Evolutionary conservation across 108 stramenopile genomes (phyloP).

Genomic region (Nitzschia sp.): DNA sequence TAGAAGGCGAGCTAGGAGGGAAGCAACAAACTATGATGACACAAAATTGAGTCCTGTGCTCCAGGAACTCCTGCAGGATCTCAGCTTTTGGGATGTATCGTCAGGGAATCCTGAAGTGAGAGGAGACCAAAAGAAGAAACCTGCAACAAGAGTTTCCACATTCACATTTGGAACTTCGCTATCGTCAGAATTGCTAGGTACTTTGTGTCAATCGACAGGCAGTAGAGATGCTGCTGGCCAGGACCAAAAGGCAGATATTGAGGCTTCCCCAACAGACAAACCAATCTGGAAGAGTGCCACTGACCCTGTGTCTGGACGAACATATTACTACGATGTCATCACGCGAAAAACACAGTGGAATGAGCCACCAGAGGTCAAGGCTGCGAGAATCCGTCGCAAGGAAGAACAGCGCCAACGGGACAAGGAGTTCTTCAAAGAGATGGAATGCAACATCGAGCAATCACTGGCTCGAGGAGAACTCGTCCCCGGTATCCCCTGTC

Average conservation of each 20-base stretch:
- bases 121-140: no score
- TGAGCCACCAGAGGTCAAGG: conserved; percentile 34
- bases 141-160: no score
- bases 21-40: background rate
- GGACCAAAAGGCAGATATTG: background rate
- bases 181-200: no score
- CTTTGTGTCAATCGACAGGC: no score
- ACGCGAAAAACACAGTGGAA: conserved; percentile 65
- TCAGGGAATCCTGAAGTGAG: no score
- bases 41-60: background rate
- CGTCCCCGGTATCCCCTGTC: conserved; percentile 33
- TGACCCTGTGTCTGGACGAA: conserved; percentile 55
- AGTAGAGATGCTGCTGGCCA: no score
- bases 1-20: no score
- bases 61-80: background rate
- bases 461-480: conserved; percentile 39
- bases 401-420: conserved; percentile 26
- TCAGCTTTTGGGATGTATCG: conserved; percentile 15
- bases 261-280: background rate
- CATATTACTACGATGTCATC: conserved; percentile 66
- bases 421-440: conserved; percentile 42
- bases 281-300: conserved; percentile 61
- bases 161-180: no score
- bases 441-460: conserved; percentile 43
- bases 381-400: conserved; percentile 25